A percentile compares a stretch with the other conserved stretches of the same genome.
These are phyloP conservation scores for Euphorbia tirucalli DNA, from an alignment of 345 rosid species.

Conservation along the genomic window DNA sequence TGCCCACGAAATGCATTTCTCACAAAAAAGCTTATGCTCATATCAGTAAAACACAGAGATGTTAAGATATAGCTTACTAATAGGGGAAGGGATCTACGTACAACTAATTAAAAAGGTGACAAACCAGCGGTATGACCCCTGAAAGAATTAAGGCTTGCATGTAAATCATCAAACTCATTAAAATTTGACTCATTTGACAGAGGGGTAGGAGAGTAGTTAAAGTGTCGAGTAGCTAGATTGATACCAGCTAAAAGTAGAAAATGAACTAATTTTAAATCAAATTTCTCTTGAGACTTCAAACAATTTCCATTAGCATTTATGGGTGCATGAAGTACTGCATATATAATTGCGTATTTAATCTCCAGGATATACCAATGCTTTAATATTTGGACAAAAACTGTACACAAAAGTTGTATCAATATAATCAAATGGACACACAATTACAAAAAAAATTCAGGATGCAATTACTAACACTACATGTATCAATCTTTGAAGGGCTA, in stretches of 20 bases:
- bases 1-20: neutral
- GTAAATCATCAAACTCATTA: neutral
- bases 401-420: neutral
- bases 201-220: neutral
- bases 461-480: neutral
- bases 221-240: neutral
- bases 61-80: neutral
- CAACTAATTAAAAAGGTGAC: neutral
- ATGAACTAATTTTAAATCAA: neutral
- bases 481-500: neutral
- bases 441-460: neutral
- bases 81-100: neutral
- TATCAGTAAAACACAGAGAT: neutral
- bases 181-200: neutral
- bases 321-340: neutral
- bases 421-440: neutral
- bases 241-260: neutral
- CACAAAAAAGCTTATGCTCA: neutral
- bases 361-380: neutral
- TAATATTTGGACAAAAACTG: neutral
- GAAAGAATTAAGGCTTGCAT: neutral
- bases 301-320: neutral
- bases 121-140: neutral
- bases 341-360: no score
- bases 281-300: neutral